phyloP scores from a whole-genome alignment of 2,329 filamentous ascomycete genomes.

The Aureobasidium melanogenum region DNA sequence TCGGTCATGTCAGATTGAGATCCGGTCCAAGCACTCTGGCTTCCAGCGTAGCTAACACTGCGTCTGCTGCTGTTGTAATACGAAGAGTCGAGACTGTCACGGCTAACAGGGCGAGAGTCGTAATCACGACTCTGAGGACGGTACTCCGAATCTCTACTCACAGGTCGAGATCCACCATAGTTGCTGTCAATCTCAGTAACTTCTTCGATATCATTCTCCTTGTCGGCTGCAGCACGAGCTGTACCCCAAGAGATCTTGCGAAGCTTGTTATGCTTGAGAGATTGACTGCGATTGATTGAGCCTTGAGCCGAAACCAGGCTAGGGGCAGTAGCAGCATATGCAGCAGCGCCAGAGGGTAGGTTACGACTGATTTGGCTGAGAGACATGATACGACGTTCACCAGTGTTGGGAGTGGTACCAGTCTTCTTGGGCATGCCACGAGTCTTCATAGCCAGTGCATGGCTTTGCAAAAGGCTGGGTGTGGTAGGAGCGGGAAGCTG shows the following conservation, averaged over 20 bases:
- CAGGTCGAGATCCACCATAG: conserved; percentile 20
- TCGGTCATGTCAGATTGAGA: conserved; percentile 19
- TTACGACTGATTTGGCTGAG: conserved; percentile 85
- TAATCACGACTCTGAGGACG: conserved; percentile 8
- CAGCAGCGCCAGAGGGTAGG: conserved; percentile 40
- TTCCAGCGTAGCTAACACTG: conserved; percentile 21
- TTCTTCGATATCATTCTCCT: conserved; percentile 41
- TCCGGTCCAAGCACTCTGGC: conserved; percentile 16
- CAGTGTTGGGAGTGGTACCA: conserved; percentile 26
- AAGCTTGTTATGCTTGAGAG: conserved; percentile 25
- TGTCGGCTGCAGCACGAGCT: conserved; percentile 27
- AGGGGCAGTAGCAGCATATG: conserved; percentile 21
- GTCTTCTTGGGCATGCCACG: conserved; percentile 34
- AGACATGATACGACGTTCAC: conserved; percentile 69
- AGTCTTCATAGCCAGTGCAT: conserved; percentile 41
- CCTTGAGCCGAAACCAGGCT: conserved; percentile 19
- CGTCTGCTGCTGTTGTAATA: conserved; percentile 8
- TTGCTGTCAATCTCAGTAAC: conserved; percentile 23
- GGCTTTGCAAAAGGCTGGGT: conserved; percentile 22
- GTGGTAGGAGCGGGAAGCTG: conserved; percentile 13
- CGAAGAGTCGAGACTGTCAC: conserved; percentile 10
- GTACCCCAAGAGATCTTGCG: conserved; percentile 27
- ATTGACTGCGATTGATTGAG: conserved; percentile 29
- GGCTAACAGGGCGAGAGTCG: conserved; percentile 7
- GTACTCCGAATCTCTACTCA: conserved; percentile 8